Evolutionary conservation across 2,329 filamentous ascomycete species (phyloP).

Genomic region (Sphaerulina musiva): DNA sequence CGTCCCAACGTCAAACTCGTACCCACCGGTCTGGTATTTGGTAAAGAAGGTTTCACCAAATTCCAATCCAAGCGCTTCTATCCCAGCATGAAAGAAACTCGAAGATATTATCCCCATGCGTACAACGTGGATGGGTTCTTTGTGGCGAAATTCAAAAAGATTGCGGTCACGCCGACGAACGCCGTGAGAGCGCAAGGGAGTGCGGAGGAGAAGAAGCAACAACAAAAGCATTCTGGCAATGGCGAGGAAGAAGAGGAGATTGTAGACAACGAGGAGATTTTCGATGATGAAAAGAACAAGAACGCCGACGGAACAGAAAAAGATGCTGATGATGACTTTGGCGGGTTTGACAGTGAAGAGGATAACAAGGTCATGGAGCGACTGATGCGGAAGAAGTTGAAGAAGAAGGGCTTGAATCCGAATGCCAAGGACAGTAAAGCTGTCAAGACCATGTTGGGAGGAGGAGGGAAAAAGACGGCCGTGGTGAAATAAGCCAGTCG

Average conservation of each 20-base stretch:
- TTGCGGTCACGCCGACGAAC: slow-evolving; percentile 64
- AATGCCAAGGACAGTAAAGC: slow-evolving; percentile 32
- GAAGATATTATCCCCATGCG: slow-evolving; percentile 81
- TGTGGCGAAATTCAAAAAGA: slow-evolving; percentile 95
- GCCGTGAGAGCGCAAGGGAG: slow-evolving; percentile 41
- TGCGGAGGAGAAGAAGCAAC: slow-evolving; percentile 28
- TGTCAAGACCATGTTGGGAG: slow-evolving; percentile 16
- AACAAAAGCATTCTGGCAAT: slow-evolving; percentile 23
- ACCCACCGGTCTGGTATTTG: slow-evolving; percentile 82
- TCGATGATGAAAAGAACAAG: slow-evolving; percentile 39
- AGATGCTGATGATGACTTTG: slow-evolving; percentile 39
- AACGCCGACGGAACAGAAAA: slow-evolving; percentile 30
- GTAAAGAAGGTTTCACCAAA: slow-evolving; percentile 83
- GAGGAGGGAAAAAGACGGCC: not conserved
- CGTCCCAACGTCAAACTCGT: slow-evolving; percentile 91
- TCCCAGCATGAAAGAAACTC: slow-evolving; percentile 70
- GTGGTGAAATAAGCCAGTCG: too few relatives aligned
- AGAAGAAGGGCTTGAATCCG: slow-evolving; percentile 45
- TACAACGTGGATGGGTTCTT: slow-evolving; percentile 99
- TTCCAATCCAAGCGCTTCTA: slow-evolving; percentile 92
- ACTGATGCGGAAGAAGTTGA: slow-evolving; percentile 38
- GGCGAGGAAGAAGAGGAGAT: slow-evolving; percentile 39
- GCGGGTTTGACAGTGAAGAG: slow-evolving; percentile 47
- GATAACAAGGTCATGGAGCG: slow-evolving; percentile 44
- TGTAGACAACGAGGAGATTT: slow-evolving; percentile 47